Conservation (phyloP, 148 eudicot genomes). For the Talinum fruticosum region DNA sequence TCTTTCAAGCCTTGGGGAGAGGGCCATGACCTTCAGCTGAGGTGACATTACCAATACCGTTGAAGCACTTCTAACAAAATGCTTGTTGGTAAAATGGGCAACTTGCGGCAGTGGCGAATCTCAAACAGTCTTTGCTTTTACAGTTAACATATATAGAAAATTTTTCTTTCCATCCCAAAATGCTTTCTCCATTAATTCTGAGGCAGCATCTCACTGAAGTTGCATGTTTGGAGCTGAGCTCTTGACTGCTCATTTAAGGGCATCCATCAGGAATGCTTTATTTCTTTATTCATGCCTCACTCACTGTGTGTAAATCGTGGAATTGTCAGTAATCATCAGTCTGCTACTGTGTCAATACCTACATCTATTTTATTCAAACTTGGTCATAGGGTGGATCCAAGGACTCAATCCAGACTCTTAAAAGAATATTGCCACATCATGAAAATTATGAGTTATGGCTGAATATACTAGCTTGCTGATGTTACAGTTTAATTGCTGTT, state of each 20-base stretch:
- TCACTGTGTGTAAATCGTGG: not conserved
- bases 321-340: not conserved
- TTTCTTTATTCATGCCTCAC: not conserved
- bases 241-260: not conserved
- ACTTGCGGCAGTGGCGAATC: not conserved
- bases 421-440: too few relatives aligned
- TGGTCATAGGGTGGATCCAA: not conserved
- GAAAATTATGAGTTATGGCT: not conserved
- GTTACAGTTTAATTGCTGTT: too few relatives aligned
- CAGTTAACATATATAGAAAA: not conserved
- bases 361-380: not conserved
- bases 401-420: too few relatives aligned
- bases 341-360: not conserved
- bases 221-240: too few relatives aligned
- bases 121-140: not conserved
- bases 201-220: too few relatives aligned
- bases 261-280: not conserved
- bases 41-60: conserved; percentile 14
- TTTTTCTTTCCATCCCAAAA: not conserved
- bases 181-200: not conserved
- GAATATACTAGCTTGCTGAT: too few relatives aligned
- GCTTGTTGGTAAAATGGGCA: not conserved
- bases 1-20: conserved; percentile 30
- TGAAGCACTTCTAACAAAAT: conserved; percentile 1
- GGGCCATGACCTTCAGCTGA: conserved; percentile 29